A percentile compares a stretch with the other conserved stretches of the same genome.
Conservation (phyloP, 176 grass and related monocot genomes). For the Phragmites australis region DNA sequence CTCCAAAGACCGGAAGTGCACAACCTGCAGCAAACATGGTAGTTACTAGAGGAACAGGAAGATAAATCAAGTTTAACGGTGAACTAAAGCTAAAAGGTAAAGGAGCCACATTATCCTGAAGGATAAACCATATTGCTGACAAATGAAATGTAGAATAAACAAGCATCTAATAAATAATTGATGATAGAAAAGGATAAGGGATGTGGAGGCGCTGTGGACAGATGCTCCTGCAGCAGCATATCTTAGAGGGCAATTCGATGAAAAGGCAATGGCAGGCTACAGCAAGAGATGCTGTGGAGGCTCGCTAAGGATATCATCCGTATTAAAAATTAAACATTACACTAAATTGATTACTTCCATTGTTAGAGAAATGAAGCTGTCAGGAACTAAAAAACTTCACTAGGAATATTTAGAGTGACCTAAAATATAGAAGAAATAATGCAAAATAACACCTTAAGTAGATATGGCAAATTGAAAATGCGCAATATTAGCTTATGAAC, state of each 20-base stretch:
- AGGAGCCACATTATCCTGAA: neutral
- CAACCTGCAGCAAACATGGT: constrained; percentile 56
- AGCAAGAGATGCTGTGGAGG: neutral
- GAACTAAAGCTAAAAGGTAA: constrained; percentile 11
- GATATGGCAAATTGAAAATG: constrained; percentile 2
- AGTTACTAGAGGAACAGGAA: neutral
- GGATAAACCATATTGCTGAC: constrained; percentile 1
- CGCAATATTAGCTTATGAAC: neutral
- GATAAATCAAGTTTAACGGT: neutral
- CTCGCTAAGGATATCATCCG: neutral
- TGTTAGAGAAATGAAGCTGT: neutral
- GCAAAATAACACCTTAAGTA: constrained; percentile 19
- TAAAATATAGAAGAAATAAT: constrained; percentile 27
- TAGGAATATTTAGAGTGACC: neutral
- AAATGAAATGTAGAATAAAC: constrained; percentile 21
- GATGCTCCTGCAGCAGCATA: neutral
- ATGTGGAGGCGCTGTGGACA: neutral
- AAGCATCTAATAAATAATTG: constrained; percentile 8
- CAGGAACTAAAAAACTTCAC: neutral
- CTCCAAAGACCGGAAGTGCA: constrained; percentile 77
- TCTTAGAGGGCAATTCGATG: neutral
- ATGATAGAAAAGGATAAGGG: neutral
- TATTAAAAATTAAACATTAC: neutral
- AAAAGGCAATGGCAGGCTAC: neutral
- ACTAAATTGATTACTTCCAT: neutral